These are phyloP conservation scores for Brassica balearica DNA, from an alignment of 441 rosid genomes.

Conservation along the genomic window DNA sequence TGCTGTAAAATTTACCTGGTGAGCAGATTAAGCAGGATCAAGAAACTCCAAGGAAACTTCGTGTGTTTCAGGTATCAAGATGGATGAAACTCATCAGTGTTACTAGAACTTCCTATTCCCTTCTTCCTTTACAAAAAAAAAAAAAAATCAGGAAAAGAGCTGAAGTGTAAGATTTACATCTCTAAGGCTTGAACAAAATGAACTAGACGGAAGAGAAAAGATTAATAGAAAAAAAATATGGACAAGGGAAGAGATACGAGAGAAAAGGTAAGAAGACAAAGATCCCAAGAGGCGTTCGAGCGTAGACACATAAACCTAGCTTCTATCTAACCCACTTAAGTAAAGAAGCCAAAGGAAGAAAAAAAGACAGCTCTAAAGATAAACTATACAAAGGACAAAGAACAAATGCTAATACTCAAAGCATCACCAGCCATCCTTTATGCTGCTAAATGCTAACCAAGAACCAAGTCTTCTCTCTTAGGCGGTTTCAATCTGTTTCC, in stretches of 20 bases:
- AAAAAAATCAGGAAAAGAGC: conserved; percentile 34
- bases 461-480: conserved; percentile 32
- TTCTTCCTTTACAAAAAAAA: conserved; percentile 8
- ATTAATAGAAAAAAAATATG: neutral
- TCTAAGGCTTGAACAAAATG: neutral
- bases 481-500: conserved; percentile 14
- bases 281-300: neutral
- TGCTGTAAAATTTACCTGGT: conserved; percentile 29
- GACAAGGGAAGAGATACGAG: neutral
- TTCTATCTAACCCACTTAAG: too few species aligned
- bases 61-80: conserved; percentile 13
- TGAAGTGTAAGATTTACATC: conserved; percentile 36
- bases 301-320: too few species aligned
- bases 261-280: conserved; percentile 25
- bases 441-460: conserved; percentile 18
- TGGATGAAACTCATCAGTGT: conserved; percentile 22
- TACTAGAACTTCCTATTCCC: conserved; percentile 37
- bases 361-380: conserved; percentile 30
- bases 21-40: conserved; percentile 31
- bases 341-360: too few species aligned
- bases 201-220: conserved; percentile 2
- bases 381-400: conserved; percentile 41
- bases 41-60: conserved; percentile 9
- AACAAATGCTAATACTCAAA: conserved; percentile 24
- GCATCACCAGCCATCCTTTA: conserved; percentile 34